Evolutionary conservation across 441 rosid species (phyloP), one percentile per base, ranked within the genome.

Genomic region (Rhodomyrtus psidioides): DNA sequence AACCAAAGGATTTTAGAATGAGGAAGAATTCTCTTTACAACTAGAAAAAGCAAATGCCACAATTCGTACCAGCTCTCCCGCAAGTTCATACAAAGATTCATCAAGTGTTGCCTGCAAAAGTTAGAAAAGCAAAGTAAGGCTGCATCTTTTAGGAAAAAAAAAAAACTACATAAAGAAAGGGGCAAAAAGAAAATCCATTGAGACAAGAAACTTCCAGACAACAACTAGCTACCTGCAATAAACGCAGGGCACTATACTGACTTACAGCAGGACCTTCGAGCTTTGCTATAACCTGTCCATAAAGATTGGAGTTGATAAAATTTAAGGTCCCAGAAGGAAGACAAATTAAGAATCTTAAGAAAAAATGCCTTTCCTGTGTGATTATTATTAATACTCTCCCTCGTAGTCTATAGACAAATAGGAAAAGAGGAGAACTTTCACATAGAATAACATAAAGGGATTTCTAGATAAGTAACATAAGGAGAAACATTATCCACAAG

Each of bases 181-280:
- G 79, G 76, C 53, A 55, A 49, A 60, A 58, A 55, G 44, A 55
- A 42, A 84, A 86, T 54, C 49, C 79, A 70, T 12, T 12, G 5
- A 70, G 79, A 85, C 85, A 83, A 83, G 49, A 75, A 82, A 85
- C 28, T 53, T 16, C 53, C 13, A 81, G 75, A 54, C 85, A 79
- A 87, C 85, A 65, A 88, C 83, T 83, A 59, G 75, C 82, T 90
- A 96, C 99, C 98, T 95, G 99, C 85, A 97, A 90, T 84, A 97
- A 91, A 81, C 98, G 99, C 85, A 97, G 91, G 85, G 99, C 99
- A 90, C 97, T 94, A 81, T 97, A 97, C 92, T 96, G 99, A 91
- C 98, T 95, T 84, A 97, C 99, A 86, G 97, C 99, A 88, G 98
- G 95, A 89, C 99, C 99, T 95, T 96, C 99, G 59, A 97, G 98